Evolutionary conservation across 371 early-diverging fungal species (phyloP), one percentile per base, ranked within the genome.

Genomic region (Syncephalis fuscata): DNA sequence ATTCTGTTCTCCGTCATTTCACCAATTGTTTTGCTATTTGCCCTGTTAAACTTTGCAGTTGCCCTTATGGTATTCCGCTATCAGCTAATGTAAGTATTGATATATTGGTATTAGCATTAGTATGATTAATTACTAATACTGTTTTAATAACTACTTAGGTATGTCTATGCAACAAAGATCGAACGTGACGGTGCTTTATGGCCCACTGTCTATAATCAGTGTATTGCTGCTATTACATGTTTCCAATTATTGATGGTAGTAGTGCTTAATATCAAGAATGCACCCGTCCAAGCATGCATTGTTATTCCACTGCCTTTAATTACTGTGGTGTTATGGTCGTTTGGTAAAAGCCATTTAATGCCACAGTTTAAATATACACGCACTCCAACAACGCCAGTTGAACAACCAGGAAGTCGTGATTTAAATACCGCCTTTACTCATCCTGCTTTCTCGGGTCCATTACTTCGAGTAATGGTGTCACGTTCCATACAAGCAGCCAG

Each of bases 31-130:
- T 26, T 49, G 27, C n/a, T 41, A 21, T 39, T 49, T 40, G 40
- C 42, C 20, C 16, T 17, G 25, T 0, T 43, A n/a, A 41, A 49
- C 32, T 49, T 49, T 20, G 15, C 26, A 14, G 27, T 49, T n/a
- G 49, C 49, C 4, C 20, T 19, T 39, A 4, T 49, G 42, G 25
- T 49, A 3, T 49, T 41, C n/a, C 20, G 42, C 24, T 49, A 49
- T 49, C 49, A 49, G 40, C 5, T 49, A 21, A 49, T 49, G 49
- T 49, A 42, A 49, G 49, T 39, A 21, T n/a, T 4, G 15, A 19
- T n/a, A 41, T 8, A 7, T 8, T 41, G 15, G 21, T 8, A 41
- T 7, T 41, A 41, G 8, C 15, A 11, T 10, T 26, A 45, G 1
- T 32, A 25, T 24, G 40, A 16, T 2, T 8, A 5, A 16, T 3